Base-by-base conservation (phyloP, 225 moss, liverwort and hornwort genomes). In the Pseudisothecium myosuroides region DNA sequence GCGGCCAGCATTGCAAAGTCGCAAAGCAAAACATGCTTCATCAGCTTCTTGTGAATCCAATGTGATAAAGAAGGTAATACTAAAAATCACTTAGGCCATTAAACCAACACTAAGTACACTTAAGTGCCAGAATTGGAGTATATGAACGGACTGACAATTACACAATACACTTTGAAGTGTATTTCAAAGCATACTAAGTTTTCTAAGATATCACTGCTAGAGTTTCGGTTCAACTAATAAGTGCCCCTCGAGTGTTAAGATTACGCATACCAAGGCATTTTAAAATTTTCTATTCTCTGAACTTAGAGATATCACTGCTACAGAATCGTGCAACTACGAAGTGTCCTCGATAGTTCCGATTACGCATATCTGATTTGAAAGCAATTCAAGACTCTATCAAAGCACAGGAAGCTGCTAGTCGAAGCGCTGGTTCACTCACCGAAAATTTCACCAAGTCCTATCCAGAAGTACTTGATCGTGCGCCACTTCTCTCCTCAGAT, bases 361-460 rank as follows among this genome's bases (percentile, higher is more conserved):
- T 14, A 39, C n/a, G 58, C 80, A 84, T 28, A 45, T 64, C 89
- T 87, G 82, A 81, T 68, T 77, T 61, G 76, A 80, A 62, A 87
- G 76, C 39, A 88, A 90, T 82, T 88, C 82, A 39, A 58, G 39
- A 90, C 88, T 81, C 76, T 45, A 78, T 62, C 81, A 80, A 82
- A 89, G 60, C 66, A 84, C 45, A 82, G 37, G 34, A 82, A 92
- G 61, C 73, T 90, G 64, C 87, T 88, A 78, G 41, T 85, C 59
- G 58, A 55, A 88, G 71, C 76, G 63, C 85, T 84, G n/a, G 82
- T 85, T 85, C 39, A 92, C 92, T 90, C 90, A 92, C 92, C 88
- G 82, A 58, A 60, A 72, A 36, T 88, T 90, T 54, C 64, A 92
- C 66, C 90, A 85, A 64, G 90, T 65, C 64, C 84, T 80, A 87